These are phyloP conservation scores for Arachnopeziza araneosa DNA, from an alignment of 2,329 filamentous ascomycete genomes.

Conservation along the genomic window DNA sequence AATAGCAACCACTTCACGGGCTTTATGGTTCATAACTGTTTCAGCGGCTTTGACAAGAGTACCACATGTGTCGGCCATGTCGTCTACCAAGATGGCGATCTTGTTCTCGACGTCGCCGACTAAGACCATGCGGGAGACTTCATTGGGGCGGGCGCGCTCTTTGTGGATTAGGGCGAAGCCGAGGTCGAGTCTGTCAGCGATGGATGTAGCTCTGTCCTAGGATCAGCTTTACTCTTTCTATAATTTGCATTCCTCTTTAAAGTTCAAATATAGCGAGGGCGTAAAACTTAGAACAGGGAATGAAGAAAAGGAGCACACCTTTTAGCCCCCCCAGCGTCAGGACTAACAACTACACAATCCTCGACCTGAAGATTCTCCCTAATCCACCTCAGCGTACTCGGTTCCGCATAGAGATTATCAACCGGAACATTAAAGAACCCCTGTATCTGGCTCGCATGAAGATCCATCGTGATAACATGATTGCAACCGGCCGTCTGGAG, in stretches of 20 bases:
- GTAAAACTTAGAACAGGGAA: not conserved
- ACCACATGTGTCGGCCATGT: constrained; percentile 96
- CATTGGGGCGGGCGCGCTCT: constrained; percentile 85
- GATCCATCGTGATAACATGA: constrained; percentile 92
- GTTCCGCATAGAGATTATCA: constrained; percentile 85
- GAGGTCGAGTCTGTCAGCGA: constrained; percentile 85
- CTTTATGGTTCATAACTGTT: constrained; percentile 81
- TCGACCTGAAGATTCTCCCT: constrained; percentile 74
- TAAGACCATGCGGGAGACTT: constrained; percentile 91
- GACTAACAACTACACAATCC: constrained; percentile 90
- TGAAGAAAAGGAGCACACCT: constrained; percentile 43
- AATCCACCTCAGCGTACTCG: constrained; percentile 88
- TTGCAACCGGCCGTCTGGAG: constrained; percentile 90
- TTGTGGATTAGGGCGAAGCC: constrained; percentile 96
- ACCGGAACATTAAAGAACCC: constrained; percentile 85
- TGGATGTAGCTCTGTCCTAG: constrained; percentile 66
- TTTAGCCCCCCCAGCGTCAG: constrained; percentile 92
- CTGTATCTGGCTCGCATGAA: constrained; percentile 90
- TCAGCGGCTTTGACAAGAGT: constrained; percentile 84
- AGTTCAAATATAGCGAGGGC: not conserved
- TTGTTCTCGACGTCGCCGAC: constrained; percentile 89
- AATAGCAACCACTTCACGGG: constrained; percentile 84
- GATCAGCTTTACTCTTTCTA: not conserved
- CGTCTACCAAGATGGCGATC: constrained; percentile 92
- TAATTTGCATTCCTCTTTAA: not conserved